A percentile compares a stretch with the other conserved stretches of the same genome.
Evolutionary conservation across 1,284 basidiomycete species (phyloP).

Genomic region (Apiotrichum veenhuisii): DNA sequence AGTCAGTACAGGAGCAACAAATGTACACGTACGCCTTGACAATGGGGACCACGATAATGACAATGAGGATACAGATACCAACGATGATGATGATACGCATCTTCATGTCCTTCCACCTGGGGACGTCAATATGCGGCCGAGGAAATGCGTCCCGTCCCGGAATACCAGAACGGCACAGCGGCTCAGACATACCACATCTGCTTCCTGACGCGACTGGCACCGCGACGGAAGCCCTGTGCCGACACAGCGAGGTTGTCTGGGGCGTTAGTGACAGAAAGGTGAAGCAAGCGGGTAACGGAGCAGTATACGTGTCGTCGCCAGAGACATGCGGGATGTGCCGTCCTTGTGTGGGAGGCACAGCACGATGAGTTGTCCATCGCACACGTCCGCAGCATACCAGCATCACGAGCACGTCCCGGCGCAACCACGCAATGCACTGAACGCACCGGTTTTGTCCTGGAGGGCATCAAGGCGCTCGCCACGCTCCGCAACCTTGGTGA

Average conservation of each 20-base stretch:
- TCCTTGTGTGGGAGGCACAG: not conserved
- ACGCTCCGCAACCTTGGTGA: conserved; percentile 82
- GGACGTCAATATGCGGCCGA: not conserved
- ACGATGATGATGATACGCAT: conserved; percentile 62
- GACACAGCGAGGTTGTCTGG: conserved; percentile 94
- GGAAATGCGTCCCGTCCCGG: not conserved
- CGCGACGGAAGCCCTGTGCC: conserved; percentile 96
- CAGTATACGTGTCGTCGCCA: not conserved
- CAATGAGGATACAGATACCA: conserved; percentile 78
- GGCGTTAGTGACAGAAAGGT: not conserved
- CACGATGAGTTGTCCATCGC: too few species aligned
- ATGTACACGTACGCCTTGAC: conserved; percentile 61
- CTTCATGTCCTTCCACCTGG: conserved; percentile 97
- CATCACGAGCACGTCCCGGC: too few species aligned
- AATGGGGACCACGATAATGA: conserved; percentile 90
- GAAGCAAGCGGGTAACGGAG: too few species aligned
- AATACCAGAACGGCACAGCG: not conserved
- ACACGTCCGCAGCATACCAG: too few species aligned
- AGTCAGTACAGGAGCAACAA: too few species aligned
- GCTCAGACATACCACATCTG: conserved; percentile 64
- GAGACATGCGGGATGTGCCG: not conserved
- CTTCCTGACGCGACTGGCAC: conserved; percentile 96
- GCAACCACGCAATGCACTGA: not conserved
- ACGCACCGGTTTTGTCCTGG: conserved; percentile 95
- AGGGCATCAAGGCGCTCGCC: conserved; percentile 90